These are phyloP conservation scores for Aspergillus sp. DNA, from an alignment of 2,329 filamentous ascomycete species.

Conservation along the genomic window DNA sequence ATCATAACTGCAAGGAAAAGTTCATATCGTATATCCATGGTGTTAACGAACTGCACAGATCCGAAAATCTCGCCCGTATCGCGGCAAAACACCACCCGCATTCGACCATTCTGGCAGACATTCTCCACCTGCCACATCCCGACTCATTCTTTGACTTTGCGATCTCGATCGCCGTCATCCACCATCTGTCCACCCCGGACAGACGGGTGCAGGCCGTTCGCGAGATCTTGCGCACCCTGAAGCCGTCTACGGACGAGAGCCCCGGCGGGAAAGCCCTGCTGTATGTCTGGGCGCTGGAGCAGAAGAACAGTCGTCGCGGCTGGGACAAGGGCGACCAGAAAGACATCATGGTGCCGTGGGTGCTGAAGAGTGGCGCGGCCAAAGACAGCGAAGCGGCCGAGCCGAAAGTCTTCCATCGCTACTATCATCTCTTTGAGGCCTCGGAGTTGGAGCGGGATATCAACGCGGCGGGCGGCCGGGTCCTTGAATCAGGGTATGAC, in stretches of 20 bases:
- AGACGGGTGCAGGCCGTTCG: slow-evolving; percentile 71
- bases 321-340: slow-evolving; percentile 83
- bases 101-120: slow-evolving; percentile 75
- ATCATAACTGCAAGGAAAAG: not conserved
- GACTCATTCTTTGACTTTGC: slow-evolving; percentile 70
- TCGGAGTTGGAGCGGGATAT: slow-evolving; percentile 85
- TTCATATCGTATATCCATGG: not conserved
- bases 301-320: slow-evolving; percentile 77
- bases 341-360: slow-evolving; percentile 96
- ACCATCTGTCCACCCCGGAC: slow-evolving; percentile 79
- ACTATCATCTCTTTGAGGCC: slow-evolving; percentile 88
- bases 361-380: slow-evolving; percentile 53
- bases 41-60: slow-evolving; percentile 39
- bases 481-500: slow-evolving; percentile 84
- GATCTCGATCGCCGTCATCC: slow-evolving; percentile 90
- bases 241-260: slow-evolving; percentile 18
- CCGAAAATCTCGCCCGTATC: slow-evolving; percentile 57
- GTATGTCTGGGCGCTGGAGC: slow-evolving; percentile 95
- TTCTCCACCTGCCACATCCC: slow-evolving; percentile 77
- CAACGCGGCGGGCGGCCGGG: slow-evolving; percentile 66
- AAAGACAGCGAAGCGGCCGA: slow-evolving; percentile 42
- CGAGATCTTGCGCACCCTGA: slow-evolving; percentile 67
- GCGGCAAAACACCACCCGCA: slow-evolving; percentile 59
- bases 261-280: slow-evolving; percentile 67
- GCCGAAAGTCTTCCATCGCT: slow-evolving; percentile 66